Base-by-base conservation (phyloP, 495 filamentous ascomycete species). In the Elasticomyces elasticus region DNA sequence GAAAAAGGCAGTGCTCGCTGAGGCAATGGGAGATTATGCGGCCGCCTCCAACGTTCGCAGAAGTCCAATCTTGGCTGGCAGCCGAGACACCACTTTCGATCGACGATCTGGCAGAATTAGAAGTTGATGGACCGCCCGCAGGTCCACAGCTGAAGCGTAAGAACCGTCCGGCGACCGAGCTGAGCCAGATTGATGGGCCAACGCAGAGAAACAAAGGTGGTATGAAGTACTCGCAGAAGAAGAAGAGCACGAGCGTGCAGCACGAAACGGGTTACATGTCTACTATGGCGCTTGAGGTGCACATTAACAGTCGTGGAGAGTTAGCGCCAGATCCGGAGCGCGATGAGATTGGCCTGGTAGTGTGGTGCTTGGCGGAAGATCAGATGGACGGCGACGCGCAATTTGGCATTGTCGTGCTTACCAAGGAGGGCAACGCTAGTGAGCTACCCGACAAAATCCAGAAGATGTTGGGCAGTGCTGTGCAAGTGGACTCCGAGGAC, bases 181-280 rank as follows among this genome's bases (percentile, higher is more conserved):
- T 92, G 10, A 94, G 87, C 1, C 90, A 97, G 68, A 88, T 98
- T 54, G 86, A 90, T 28, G 89, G 85, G 0, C 82, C 89, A 0
- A 97, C 94, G 1, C 92, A 94, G 47, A 87, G 78, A 61, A 88
- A 88, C 61, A 82, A 78, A 43, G 75, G 88, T 65, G 88, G 86
- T 1, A 88, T 90, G 72, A 92, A 88, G 64, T 92, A 86, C 65
- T 90, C 89, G 0, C 89, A 92, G 64, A 86, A 84, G 60, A 69
- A 74, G 49, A 79, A 80, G 62, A 80, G 82, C 4, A 85, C 83
- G 0, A 89, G 81, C 63, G 84, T 92, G 33, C 78, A 85, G 59
- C 85, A 91, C 57, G 88, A 94, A 65, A 79, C 82, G 5, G 89
- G 95, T 58, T 90, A 94, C 65, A 97, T 97, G 89, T 95, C 87